A percentile compares a stretch with the other conserved stretches of the same genome.
Evolutionary conservation across 2,329 filamentous ascomycete genomes (phyloP).

Genomic region (Corniculantispora saksenae): DNA sequence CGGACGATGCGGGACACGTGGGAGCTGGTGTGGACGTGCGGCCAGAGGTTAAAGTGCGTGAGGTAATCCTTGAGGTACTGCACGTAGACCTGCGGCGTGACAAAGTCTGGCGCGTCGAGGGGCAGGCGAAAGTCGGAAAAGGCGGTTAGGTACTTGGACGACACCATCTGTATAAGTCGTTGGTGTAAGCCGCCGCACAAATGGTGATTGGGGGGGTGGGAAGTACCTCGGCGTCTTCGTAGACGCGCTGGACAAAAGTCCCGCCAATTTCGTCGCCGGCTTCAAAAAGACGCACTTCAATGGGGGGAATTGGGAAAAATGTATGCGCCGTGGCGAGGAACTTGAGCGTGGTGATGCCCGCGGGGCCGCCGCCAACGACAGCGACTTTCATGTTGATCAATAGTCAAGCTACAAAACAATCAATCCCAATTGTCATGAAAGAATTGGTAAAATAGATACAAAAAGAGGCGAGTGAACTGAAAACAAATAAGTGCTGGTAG

Average conservation of each 20-base stretch:
- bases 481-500: no score
- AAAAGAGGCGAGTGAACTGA: no score
- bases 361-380: conserved; percentile 45
- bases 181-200: neutral
- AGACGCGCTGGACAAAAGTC: conserved; percentile 48
- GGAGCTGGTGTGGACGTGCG: conserved; percentile 37
- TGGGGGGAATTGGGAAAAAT: conserved; percentile 37
- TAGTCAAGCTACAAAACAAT: no score
- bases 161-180: conserved; percentile 40
- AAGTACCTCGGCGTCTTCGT: conserved; percentile 48
- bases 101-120: conserved; percentile 44
- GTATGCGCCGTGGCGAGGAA: conserved; percentile 41
- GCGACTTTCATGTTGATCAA: conserved; percentile 42
- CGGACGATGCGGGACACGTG: conserved; percentile 31
- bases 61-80: conserved; percentile 45
- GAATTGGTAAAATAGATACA: no score
- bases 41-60: conserved; percentile 39
- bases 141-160: conserved; percentile 50
- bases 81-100: conserved; percentile 42
- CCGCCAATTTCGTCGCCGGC: conserved; percentile 45
- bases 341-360: conserved; percentile 43
- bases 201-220: neutral
- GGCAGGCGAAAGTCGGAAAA: conserved; percentile 52
- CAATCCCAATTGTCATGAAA: no score
- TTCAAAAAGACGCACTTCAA: conserved; percentile 49